Evolutionary conservation across 495 filamentous ascomycete genomes (phyloP), one percentile per base, ranked within the genome.

Genomic region (Neurospora tetrasperma): DNA sequence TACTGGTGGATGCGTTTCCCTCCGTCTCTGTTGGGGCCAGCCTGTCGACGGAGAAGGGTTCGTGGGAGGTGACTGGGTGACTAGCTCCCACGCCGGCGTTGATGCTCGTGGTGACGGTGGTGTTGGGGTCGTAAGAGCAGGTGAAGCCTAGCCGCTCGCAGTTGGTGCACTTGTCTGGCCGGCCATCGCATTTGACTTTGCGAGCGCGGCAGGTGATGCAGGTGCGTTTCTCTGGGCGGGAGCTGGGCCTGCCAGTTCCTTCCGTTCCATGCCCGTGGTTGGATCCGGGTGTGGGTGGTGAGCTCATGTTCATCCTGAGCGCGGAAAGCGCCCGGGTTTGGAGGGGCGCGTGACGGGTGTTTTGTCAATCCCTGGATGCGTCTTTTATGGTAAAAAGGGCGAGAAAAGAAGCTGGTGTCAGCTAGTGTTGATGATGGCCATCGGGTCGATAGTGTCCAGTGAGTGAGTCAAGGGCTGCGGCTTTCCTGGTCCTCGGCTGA

Each of bases 161-260:
- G 77, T 85, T 85, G 74, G 81, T 79, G 73, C 84, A 86, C 70
- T 81, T 75, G 20, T 78, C 79, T 16, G 80, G 83, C 0, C 81
- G 80, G 12, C 84, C 84, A 70, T 86, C 84, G 75, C 84, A 86
- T 35, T 84, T 83, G 18, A 86, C 84, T 76, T 86, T 86, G 73
- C 84, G 83, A 39, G 81, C 80, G 14, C 84, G 83, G 73, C 84
- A 86, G 10, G 84, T 84, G 72, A 82, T 78, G 75, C 84, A 85
- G 39, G 84, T 86, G 44, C 54, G 54, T 62, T 62, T 62, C 54
- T 62, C 54, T 2, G 54, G 54, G 12, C 54, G 54, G 1, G 14
- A 62, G 27, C 23, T 14, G 12, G 54, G 6, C 6, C 54, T 62
- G 3, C 54, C 27, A 1, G 2, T 18, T 3, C 14, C 54, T 62